Base-by-base conservation (phyloP, 345 rosid species). In the Gossypium thurberi region DNA sequence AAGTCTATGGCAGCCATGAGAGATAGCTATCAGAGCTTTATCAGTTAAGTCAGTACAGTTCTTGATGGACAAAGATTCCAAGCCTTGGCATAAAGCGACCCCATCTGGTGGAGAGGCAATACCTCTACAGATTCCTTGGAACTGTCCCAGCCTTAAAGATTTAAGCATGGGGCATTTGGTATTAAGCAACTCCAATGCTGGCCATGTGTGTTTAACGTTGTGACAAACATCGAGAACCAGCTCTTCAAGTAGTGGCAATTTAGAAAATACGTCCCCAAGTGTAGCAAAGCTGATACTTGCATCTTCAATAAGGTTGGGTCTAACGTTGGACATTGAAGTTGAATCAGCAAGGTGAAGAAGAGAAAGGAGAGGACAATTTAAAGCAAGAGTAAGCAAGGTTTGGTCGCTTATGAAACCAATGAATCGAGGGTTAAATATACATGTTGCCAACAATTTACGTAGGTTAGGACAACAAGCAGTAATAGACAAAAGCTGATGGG, bases 321-420 rank as follows among this genome's bases (percentile, higher is more conserved):
- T 60, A 3, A 65, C 10, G 20, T 23, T 43, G 28, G 70, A 70
- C 15, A 75, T 6, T 15, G 79, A 74, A 3, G 83, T 23, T 23
- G 70, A 52, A 43, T 81, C 86, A 7, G 75, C 87, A 0, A 84
- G 78, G 74, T 84, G 87, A 40, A 81, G 80, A 21, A 84, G 69
- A 33, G 78, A 74, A 17, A 84, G 69, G 6, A 15, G 63, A 1
- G 84, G 83, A 12, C 87, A 84, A 48, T 79, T 79, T 2, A 64
- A 48, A 23, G 77, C 80, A 25, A 83, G 62, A 20, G 82, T 73
- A 4, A 76, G 71, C 53, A 81, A 53, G 2, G 86, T 79, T 48
- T 81, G 81, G 48, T 83, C 82, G 13, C 74, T 77, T 3, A 77
- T 68, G 25, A 72, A 81, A 0, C 84, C 86, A n/a, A 62, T 52